Evolutionary conservation across 2,329 filamentous ascomycete genomes (phyloP).

Genomic region (Alternaria consortialis): DNA sequence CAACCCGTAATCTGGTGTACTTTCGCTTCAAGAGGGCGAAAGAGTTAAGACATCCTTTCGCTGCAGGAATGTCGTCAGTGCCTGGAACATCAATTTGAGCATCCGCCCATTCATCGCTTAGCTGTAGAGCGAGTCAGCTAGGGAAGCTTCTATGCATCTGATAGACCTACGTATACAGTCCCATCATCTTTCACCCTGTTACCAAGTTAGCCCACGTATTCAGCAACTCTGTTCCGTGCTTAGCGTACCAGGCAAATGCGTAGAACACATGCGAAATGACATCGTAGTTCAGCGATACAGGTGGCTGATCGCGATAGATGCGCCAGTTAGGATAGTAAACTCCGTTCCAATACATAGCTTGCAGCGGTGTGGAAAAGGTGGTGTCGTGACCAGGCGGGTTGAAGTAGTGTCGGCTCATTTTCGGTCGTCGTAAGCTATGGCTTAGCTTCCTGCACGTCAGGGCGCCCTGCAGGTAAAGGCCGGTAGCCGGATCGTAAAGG

Average conservation of each 20-base stretch:
- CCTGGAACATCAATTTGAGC: slow-evolving; percentile 76
- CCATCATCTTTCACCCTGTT: slow-evolving; percentile 73
- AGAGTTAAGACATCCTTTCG: slow-evolving; percentile 69
- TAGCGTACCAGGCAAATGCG: slow-evolving; percentile 72
- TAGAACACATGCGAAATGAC: slow-evolving; percentile 86
- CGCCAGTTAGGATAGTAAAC: slow-evolving; percentile 86
- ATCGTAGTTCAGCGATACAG: slow-evolving; percentile 75
- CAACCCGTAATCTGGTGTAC: slow-evolving; percentile 75
- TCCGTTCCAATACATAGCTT: slow-evolving; percentile 67
- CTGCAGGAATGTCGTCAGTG: slow-evolving; percentile 43
- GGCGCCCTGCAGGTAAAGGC: slow-evolving; percentile 24
- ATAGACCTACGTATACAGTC: slow-evolving; percentile 73
- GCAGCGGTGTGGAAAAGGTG: slow-evolving; percentile 38
- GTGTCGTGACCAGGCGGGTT: slow-evolving; percentile 34
- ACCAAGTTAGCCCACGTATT: slow-evolving; percentile 28
- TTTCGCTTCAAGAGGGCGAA: slow-evolving; percentile 76
- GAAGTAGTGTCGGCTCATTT: slow-evolving; percentile 44
- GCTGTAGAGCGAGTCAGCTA: slow-evolving; percentile 57
- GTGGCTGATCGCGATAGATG: slow-evolving; percentile 76
- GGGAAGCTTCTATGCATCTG: slow-evolving; percentile 32
- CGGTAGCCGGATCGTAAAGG: slow-evolving; percentile 15
- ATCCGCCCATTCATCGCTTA: slow-evolving; percentile 83
- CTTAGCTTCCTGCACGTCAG: slow-evolving; percentile 46
- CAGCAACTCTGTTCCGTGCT: slow-evolving; percentile 9
- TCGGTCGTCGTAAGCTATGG: slow-evolving; percentile 37